Base-by-base conservation (phyloP, 805 yeast genomes). In the Myxozyma neotropica region DNA sequence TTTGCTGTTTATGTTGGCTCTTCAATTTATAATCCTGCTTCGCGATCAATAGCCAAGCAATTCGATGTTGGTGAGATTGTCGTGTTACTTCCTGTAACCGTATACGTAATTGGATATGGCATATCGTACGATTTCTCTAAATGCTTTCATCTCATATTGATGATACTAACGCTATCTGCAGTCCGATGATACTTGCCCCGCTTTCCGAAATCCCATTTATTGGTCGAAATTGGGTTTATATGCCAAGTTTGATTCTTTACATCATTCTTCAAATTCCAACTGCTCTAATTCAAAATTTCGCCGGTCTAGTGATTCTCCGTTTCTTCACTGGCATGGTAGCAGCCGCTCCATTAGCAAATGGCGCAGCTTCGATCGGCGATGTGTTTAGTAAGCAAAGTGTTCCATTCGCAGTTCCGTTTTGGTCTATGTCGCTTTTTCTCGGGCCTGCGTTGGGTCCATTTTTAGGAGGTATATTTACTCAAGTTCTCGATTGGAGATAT, bases 71-170 rank as follows among this genome's bases (percentile, higher is more conserved):
- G 79, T 15, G 71, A 71, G 33, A 78, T 77, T 4, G 75, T 76
- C 4, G 83, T 83, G 0, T 73, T 79, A 0, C 72, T 85, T 38
- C 83, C 85, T 2, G 73, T 85, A 65, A 73, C 85, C 0, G 61
- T 83, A 40, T 85, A 80, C 62, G 83, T 84, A 4, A 63, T 83
- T 27, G 88, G 87, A 8, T 83, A 84, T 67, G 88, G 85, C 54
- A 49, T 83, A 19, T 36, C 51, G 58, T 55, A 48, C n/a, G 54
- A 29, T 13, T 10, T 1, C 13, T 4, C 42, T 48, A 3, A 5
- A 17, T 7, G 35, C 13, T 24, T 10, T 10, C 8, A 27, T 42
- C 19, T 38, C 2, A 38, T 1, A 6, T 21, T 1, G 6, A 27
- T 12, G 49, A 29, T 3, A n/a, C 49, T 15, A n/a, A 27, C 17